phyloP scores from a whole-genome alignment of 495 filamentous ascomycete species.

The Aspergillus saccharolyticus region DNA sequence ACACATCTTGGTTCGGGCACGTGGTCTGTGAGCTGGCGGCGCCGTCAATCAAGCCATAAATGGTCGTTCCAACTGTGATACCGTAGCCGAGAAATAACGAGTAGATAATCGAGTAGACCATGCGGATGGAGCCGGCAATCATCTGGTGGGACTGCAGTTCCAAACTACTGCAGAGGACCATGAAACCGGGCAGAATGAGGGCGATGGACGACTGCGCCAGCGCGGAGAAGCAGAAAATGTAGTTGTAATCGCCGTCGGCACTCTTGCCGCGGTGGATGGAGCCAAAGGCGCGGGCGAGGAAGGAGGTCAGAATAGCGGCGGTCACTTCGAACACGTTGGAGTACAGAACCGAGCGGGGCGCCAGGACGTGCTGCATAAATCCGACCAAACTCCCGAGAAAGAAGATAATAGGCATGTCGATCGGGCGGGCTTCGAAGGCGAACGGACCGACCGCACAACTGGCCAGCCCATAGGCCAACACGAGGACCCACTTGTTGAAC shows the following conservation, averaged over 20 bases:
- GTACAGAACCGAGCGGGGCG: constrained; percentile 70
- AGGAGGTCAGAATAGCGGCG: constrained; percentile 79
- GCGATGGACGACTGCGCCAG: constrained; percentile 88
- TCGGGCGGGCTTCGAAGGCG: constrained; percentile 76
- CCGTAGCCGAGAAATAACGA: constrained; percentile 92
- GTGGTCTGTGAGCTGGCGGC: constrained; percentile 65
- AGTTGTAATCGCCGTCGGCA: constrained; percentile 48
- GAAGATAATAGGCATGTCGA: constrained; percentile 86
- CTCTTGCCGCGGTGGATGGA: constrained; percentile 48
- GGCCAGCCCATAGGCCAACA: constrained; percentile 76
- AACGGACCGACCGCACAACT: constrained; percentile 77
- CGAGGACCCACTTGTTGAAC: constrained; percentile 65
- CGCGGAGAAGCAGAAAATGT: constrained; percentile 83
- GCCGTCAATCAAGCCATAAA: constrained; percentile 78
- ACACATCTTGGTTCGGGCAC: constrained; percentile 55
- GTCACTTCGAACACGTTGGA: constrained; percentile 89
- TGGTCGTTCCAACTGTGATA: constrained; percentile 85
- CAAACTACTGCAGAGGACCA: constrained; percentile 73
- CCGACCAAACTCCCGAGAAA: constrained; percentile 78
- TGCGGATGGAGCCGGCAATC: constrained; percentile 85
- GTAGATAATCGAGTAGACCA: constrained; percentile 95
- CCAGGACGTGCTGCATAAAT: constrained; percentile 72
- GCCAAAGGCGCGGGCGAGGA: constrained; percentile 80
- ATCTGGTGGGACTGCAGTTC: constrained; percentile 86
- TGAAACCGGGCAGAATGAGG: constrained; percentile 85